phyloP scores from a whole-genome alignment of 352 stramenopile species.

The Globisporangium parvum region DNA sequence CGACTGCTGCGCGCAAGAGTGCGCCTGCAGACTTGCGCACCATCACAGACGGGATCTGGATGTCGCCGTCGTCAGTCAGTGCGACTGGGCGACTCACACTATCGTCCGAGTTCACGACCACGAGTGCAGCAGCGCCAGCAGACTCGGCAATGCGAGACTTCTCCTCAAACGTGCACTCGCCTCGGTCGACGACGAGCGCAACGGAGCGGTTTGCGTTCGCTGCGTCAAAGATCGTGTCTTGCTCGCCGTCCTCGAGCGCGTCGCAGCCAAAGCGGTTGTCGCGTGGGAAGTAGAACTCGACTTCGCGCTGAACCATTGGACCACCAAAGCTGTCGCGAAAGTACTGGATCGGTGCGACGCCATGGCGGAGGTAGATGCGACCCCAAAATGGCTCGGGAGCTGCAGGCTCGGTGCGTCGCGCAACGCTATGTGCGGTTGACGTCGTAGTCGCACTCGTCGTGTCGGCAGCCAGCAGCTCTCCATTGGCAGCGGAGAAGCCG shows the following conservation, averaged over 20 bases:
- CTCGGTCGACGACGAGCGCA: constrained; percentile 50
- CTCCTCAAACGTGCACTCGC: constrained; percentile 57
- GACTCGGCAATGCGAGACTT: constrained; percentile 46
- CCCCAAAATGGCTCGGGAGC: constrained; percentile 41
- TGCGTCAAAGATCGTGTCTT: constrained; percentile 8
- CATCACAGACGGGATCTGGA: constrained; percentile 56
- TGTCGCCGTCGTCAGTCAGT: constrained; percentile 32
- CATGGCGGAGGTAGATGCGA: constrained; percentile 60
- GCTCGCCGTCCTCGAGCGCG: constrained; percentile 24
- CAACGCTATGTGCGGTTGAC: too few relatives aligned
- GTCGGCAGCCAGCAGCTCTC: too few relatives aligned
- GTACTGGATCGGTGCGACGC: constrained; percentile 64
- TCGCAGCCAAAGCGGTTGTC: constrained; percentile 40
- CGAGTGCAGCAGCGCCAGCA: constrained; percentile 37
- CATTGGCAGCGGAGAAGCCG: too few relatives aligned
- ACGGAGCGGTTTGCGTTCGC: constrained; percentile 24
- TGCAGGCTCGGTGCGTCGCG: background rate
- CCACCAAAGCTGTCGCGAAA: constrained; percentile 56
- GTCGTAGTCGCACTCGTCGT: too few relatives aligned
- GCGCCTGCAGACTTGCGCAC: constrained; percentile 44
- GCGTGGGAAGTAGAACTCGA: constrained; percentile 40
- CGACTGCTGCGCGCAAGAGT: constrained; percentile 26
- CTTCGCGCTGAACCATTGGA: constrained; percentile 27
- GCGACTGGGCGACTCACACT: constrained; percentile 34
- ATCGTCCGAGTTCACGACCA: constrained; percentile 47